Percentiles rank a stretch among this genome's conserved stretches.
phyloP scores from a whole-genome alignment of 192 early-diverging fungal species.

The Oehlia diaphana region DNA sequence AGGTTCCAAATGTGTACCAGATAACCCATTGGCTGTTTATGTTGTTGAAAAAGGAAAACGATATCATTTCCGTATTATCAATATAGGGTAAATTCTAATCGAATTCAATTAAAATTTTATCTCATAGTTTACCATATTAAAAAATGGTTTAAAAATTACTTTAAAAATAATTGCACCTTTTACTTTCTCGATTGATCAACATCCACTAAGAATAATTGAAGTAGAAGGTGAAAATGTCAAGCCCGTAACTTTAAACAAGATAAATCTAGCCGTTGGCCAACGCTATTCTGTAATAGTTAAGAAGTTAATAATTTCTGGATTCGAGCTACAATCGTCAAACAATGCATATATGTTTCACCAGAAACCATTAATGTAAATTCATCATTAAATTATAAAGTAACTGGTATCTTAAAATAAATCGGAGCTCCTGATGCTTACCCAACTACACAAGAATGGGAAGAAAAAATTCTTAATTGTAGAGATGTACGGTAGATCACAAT shows the following conservation, averaged over 20 bases:
- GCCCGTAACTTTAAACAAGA: constrained; percentile 29
- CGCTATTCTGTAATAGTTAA: constrained; percentile 30
- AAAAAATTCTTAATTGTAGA: constrained; percentile 24
- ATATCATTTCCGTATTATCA: constrained; percentile 77
- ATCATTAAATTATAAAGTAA: constrained; percentile 24
- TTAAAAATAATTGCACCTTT: constrained; percentile 44
- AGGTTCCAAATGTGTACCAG: neutral
- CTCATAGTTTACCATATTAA: too few relatives aligned
- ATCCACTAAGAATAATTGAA: constrained; percentile 72
- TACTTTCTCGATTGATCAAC: constrained; percentile 75
- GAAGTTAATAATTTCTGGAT: constrained; percentile 23
- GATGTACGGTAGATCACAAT: constrained; percentile 35
- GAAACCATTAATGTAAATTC: constrained; percentile 13
- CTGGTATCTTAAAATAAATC: neutral
- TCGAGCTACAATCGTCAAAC: constrained; percentile 10
- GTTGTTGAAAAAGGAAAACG: constrained; percentile 52
- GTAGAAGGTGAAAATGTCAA: constrained; percentile 63
- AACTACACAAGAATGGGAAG: constrained; percentile 16
- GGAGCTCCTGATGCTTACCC: constrained; percentile 1
- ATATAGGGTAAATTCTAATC: constrained; percentile 41
- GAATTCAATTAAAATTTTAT: neutral
- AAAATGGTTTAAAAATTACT: constrained; percentile 38
- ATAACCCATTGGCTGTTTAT: neutral
- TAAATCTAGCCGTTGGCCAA: constrained; percentile 42
- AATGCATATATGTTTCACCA: neutral